Evolutionary conservation across 1,284 basidiomycete species (phyloP).

Genomic region (Cutaneotrichosporon spelunceum): DNA sequence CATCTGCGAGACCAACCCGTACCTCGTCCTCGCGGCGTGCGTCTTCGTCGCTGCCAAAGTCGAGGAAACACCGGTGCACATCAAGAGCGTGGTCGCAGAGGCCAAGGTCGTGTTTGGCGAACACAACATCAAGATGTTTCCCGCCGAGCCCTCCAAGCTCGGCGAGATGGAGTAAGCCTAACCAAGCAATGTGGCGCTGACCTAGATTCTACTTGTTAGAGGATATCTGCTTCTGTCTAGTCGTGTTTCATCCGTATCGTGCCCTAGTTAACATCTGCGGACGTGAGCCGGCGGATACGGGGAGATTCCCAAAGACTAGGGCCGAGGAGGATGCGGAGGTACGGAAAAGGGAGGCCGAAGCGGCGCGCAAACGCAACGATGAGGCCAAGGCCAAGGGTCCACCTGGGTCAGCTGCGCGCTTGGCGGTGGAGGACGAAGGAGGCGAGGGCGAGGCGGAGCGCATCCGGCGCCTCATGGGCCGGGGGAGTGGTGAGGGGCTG

Average conservation of each 20-base stretch:
- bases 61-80: constrained; percentile 91
- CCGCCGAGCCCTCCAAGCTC: constrained; percentile 80
- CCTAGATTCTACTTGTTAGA: constrained; percentile 81
- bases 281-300: constrained; percentile 49
- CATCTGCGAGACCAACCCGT: constrained; percentile 91
- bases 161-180: constrained; percentile 79
- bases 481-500: constrained; percentile 49
- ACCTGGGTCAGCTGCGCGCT: not conserved
- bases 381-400: constrained; percentile 20
- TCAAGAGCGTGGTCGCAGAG: constrained; percentile 86
- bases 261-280: constrained; percentile 74
- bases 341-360: constrained; percentile 30
- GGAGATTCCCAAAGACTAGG: constrained; percentile 36
- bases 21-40: constrained; percentile 86
- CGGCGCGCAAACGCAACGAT: constrained; percentile 34
- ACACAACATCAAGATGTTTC: constrained; percentile 70
- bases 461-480: constrained; percentile 42
- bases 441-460: constrained; percentile 40
- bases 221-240: constrained; percentile 91
- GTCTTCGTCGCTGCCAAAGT: constrained; percentile 95
- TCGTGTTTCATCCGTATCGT: constrained; percentile 91
- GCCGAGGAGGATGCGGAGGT: constrained; percentile 47
- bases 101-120: constrained; percentile 71
- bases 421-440: constrained; percentile 19
- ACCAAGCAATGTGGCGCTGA: not conserved